A percentile compares a stretch with the other conserved stretches of the same genome.
Evolutionary conservation across 441 rosid genomes (phyloP).

Genomic region (Geranium incanum): DNA sequence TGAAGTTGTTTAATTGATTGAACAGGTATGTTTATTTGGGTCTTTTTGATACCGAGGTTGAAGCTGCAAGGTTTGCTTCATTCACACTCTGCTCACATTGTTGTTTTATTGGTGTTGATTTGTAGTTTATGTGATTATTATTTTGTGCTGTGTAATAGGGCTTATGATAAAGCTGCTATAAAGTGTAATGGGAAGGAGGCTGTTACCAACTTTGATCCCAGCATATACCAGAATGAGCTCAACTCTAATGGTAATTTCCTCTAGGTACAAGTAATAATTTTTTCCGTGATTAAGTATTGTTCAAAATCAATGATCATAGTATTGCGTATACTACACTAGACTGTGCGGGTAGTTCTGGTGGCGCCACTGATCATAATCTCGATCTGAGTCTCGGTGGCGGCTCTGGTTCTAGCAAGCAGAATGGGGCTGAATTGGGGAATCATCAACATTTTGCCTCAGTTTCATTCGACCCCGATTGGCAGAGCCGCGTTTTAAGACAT

Average conservation of each 20-base stretch:
- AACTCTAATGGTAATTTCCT: slow-evolving; percentile 36
- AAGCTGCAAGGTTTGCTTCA: slow-evolving; percentile 71
- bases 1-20: neutral
- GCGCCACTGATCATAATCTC: slow-evolving; percentile 52
- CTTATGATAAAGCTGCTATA: slow-evolving; percentile 94
- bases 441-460: slow-evolving; percentile 28
- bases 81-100: neutral
- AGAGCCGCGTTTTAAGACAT: slow-evolving; percentile 17
- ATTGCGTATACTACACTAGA: too few relatives aligned
- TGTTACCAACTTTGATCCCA: slow-evolving; percentile 88
- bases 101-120: too few relatives aligned
- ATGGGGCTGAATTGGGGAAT: neutral
- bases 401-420: slow-evolving; percentile 30
- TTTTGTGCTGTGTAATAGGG: slow-evolving; percentile 35
- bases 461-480: too few relatives aligned
- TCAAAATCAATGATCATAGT: too few relatives aligned
- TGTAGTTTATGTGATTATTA: neutral
- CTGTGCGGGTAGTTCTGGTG: slow-evolving; percentile 17
- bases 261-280: too few relatives aligned
- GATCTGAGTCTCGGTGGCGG: slow-evolving; percentile 78
- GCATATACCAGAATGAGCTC: slow-evolving; percentile 73
- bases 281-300: too few relatives aligned
- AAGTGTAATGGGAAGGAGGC: slow-evolving; percentile 96
- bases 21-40: slow-evolving; percentile 89
- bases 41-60: slow-evolving; percentile 89